A percentile compares a stretch with the other conserved stretches of the same genome.
phyloP scores from a whole-genome alignment of 2,329 filamentous ascomycete species.

The Aspergillus texensis region DNA sequence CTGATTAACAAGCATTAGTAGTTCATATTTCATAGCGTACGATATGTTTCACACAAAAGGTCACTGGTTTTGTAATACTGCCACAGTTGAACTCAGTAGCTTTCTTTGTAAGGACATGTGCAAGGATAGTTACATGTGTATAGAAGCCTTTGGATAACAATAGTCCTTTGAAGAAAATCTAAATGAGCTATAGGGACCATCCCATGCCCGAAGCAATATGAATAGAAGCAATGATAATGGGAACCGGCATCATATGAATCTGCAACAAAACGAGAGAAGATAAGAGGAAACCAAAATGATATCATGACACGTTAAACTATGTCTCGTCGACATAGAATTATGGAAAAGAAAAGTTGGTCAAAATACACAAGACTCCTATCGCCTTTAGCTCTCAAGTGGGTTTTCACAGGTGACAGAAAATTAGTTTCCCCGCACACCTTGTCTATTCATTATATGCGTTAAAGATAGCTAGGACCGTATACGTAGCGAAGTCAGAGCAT shows the following conservation, averaged over 20 bases:
- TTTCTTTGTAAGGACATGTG: background rate
- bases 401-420: background rate
- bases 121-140: background rate
- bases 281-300: conserved; percentile 7
- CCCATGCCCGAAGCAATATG: conserved; percentile 15
- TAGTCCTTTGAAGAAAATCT: background rate
- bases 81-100: background rate
- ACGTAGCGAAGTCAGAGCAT: conserved; percentile 5
- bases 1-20: background rate
- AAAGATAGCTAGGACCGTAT: background rate
- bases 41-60: background rate
- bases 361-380: background rate
- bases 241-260: background rate
- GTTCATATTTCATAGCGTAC: background rate
- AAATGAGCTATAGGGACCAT: conserved; percentile 7
- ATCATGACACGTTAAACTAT: conserved; percentile 20
- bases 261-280: background rate
- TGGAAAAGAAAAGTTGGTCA: background rate
- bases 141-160: background rate
- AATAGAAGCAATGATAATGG: conserved; percentile 4
- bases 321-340: background rate
- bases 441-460: conserved; percentile 3
- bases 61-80: no score
- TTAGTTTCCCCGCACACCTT: background rate
- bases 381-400: conserved; percentile 7